Percentiles rank a stretch among this genome's conserved stretches.
phyloP scores from a whole-genome alignment of 129 eudicot species.

The Centaurea solstitialis region DNA sequence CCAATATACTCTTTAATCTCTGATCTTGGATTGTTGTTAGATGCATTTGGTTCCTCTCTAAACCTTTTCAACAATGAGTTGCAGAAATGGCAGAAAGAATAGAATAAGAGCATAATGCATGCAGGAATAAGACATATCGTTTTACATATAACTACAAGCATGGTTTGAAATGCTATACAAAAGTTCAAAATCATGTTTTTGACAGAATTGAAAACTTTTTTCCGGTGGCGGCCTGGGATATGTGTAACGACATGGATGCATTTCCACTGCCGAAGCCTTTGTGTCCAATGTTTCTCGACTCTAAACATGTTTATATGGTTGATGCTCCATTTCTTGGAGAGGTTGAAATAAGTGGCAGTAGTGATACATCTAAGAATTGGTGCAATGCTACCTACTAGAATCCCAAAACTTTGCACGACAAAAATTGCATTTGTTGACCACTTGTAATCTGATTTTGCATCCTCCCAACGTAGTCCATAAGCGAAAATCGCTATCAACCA shows the following conservation, averaged over 20 bases:
- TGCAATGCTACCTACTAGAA: background rate
- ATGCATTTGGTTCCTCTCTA: background rate
- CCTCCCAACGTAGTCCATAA: too few relatives aligned
- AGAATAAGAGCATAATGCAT: background rate
- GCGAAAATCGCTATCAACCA: too few relatives aligned
- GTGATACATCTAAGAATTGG: slow-evolving; percentile 22
- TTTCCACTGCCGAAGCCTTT: slow-evolving; percentile 27
- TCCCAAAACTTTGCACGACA: background rate
- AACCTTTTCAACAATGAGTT: background rate
- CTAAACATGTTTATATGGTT: background rate
- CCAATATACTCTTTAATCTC: background rate
- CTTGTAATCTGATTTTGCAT: background rate
- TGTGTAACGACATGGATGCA: background rate
- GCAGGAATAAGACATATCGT: background rate
- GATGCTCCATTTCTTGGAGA: background rate
- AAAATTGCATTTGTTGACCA: background rate
- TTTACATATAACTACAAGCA: slow-evolving; percentile 22
- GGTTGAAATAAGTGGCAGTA: background rate
- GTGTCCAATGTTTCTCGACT: slow-evolving; percentile 30
- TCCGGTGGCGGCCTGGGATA: slow-evolving; percentile 12
- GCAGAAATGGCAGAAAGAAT: background rate
- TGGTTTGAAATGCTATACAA: slow-evolving; percentile 13
- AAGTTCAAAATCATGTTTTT: slow-evolving; percentile 6
- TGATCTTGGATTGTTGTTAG: background rate
- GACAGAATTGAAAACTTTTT: slow-evolving; percentile 2